Evolutionary conservation across 2,329 filamentous ascomycete species (phyloP), one percentile per base, ranked within the genome.

Genomic region (Pestalotiopsis sp.): DNA sequence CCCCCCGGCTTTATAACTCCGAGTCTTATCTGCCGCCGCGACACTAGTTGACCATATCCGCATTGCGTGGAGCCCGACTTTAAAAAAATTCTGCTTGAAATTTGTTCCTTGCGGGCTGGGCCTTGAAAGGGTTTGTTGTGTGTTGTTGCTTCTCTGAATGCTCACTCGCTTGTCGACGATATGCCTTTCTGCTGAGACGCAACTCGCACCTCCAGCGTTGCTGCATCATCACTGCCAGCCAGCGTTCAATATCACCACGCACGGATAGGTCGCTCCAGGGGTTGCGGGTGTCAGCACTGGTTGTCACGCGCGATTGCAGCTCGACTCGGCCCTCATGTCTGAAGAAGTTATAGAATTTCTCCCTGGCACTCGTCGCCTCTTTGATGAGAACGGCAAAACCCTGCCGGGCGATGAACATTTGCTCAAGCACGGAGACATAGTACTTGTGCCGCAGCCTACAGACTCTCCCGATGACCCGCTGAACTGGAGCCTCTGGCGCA

Each of bases 381-480:
- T 63, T 41, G 60, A 63, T 41, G 60, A 27, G 60, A 27, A 63
- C 17, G 60, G 60, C 60, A 63, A 63, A 31, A 36, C 23, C 31
- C 31, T 63, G 60, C 20, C 60, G 9, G 60, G 41, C 31, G 60
- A 63, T n/a, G 27, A 40, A 5, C 36, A 63, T 5, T 41, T 63
- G 23, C 23, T 36, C 3, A 36, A 72, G 69, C 72, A 77, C 36
- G 77, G 77, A 57, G 83, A 88, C 68, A 81, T 89, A 59, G 81
- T 86, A 23, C 81, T 89, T 31, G 82, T 84, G 3, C 87, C 87
- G 3, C 82, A 85, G 66, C 87, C 87, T n/a, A 85, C 84, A 13
- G 77, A 81, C 66, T 85, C 83, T 11, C 84, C 84, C 36, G 83
- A 87, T 70, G 85, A 87, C 72, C 85, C 85, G 23, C 78, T 87